Percentiles rank a stretch among this genome's conserved stretches.
Conservation (phyloP, 2,329 filamentous ascomycete genomes). For the Rhynchosporium secalis region DNA sequence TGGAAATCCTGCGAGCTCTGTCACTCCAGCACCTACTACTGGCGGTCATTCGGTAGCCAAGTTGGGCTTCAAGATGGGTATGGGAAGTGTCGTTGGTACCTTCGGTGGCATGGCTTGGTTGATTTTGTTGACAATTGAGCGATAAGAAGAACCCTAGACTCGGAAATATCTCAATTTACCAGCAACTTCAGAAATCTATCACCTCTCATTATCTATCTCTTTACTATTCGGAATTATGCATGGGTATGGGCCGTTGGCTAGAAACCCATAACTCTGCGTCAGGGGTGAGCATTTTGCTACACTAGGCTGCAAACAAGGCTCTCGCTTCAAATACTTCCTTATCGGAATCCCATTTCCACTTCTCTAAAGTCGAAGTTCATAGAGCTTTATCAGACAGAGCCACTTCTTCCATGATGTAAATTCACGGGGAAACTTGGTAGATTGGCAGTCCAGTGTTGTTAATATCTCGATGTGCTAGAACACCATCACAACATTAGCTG, state of each 20-base stretch:
- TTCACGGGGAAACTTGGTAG: not conserved
- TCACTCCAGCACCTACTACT: constrained; percentile 3
- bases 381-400: too few relatives aligned
- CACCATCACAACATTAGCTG: constrained; percentile 14
- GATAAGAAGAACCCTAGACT: too few relatives aligned
- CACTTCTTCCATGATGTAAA: too few relatives aligned
- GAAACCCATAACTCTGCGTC: not conserved
- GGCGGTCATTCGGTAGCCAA: not conserved
- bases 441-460: not conserved
- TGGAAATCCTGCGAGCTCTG: constrained; percentile 1
- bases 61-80: not conserved
- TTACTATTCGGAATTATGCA: too few relatives aligned
- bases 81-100: not conserved
- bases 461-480: too few relatives aligned
- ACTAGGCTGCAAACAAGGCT: constrained; percentile 2
- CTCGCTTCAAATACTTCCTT: not conserved
- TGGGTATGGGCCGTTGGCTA: not conserved
- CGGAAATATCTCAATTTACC: not conserved
- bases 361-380: too few relatives aligned
- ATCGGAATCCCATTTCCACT: not conserved
- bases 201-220: not conserved
- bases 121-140: not conserved
- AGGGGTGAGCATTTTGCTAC: not conserved
- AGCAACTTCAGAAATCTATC: not conserved
- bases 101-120: not conserved